These are phyloP conservation scores for Kernera saxatilis DNA, from an alignment of 345 rosid species.

Conservation along the genomic window DNA sequence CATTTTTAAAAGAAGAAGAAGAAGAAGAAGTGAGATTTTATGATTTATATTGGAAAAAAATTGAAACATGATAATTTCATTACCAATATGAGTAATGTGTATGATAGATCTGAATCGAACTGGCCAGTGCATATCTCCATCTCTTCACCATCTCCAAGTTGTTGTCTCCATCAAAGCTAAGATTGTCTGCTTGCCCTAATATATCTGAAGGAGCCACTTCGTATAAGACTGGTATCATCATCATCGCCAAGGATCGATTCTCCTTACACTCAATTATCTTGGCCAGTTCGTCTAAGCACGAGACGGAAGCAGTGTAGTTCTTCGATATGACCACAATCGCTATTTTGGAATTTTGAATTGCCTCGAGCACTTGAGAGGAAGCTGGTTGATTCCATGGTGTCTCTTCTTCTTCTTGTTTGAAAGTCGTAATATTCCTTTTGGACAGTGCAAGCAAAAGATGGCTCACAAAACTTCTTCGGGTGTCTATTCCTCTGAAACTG, in stretches of 20 bases:
- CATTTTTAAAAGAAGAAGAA: neutral
- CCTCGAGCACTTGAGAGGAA: neutral
- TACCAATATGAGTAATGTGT: neutral
- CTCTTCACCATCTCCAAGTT: neutral
- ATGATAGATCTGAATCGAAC: neutral
- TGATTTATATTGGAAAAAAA: no score
- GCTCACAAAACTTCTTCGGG: neutral
- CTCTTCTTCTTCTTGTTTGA: neutral
- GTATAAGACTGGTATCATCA: neutral
- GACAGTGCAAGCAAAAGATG: neutral
- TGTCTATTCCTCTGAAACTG: constrained; percentile 5
- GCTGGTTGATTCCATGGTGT: neutral
- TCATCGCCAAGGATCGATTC: neutral
- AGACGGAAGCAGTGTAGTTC: neutral
- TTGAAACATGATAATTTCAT: no score
- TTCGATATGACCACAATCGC: neutral
- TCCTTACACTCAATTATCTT: neutral
- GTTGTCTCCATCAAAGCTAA: neutral
- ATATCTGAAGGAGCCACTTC: neutral
- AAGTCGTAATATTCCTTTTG: neutral
- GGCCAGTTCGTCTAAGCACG: neutral
- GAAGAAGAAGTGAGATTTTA: neutral
- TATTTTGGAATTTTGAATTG: neutral
- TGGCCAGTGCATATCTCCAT: neutral
- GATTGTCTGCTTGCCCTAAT: neutral